phyloP scores from a whole-genome alignment of 306 rosid species.

The Prunus armeniaca region DNA sequence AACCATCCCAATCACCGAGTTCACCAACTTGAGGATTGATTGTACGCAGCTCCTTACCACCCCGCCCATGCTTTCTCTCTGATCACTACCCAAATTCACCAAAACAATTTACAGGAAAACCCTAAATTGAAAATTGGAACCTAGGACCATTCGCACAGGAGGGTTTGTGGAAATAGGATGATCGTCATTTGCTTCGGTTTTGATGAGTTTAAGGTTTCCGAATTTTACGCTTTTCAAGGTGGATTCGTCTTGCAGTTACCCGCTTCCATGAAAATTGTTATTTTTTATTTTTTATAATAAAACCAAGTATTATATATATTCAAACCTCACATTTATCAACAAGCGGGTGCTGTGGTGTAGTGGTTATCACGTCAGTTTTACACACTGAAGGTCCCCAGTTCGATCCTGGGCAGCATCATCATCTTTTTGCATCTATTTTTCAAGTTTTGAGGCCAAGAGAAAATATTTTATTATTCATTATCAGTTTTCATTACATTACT shows the following conservation, averaged over 20 bases:
- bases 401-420: constrained; percentile 90
- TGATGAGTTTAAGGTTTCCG: not conserved
- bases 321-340: accelerated
- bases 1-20: constrained; percentile 71
- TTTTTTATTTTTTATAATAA: not conserved
- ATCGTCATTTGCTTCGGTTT: not conserved
- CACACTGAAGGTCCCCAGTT: constrained; percentile 95
- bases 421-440: accelerated
- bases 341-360: constrained; percentile 73
- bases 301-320: accelerated
- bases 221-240: not conserved
- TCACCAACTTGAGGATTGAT: constrained; percentile 71
- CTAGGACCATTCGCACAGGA: not conserved
- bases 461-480: no score
- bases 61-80: constrained; percentile 33
- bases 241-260: not conserved
- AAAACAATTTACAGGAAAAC: not conserved
- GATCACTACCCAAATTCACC: constrained; percentile 17
- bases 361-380: constrained; percentile 97
- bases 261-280: not conserved
- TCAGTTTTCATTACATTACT: no score
- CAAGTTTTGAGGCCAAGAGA: no score
- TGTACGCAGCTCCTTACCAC: constrained; percentile 63
- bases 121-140: not conserved
- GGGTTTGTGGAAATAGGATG: not conserved